Conservation (phyloP, 345 rosid genomes). For the Balakata baccata region DNA sequence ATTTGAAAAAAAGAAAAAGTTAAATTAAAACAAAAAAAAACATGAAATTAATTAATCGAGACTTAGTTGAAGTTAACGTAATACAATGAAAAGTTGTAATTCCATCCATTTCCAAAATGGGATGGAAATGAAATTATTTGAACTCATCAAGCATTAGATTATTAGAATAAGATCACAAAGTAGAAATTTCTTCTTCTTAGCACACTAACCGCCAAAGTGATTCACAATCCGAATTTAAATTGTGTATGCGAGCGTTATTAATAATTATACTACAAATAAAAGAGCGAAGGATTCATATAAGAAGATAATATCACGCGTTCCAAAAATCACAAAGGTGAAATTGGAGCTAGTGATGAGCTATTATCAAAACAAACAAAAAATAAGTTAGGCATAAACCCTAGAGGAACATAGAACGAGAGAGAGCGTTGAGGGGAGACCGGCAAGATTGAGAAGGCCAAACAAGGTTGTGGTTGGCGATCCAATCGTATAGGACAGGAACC, state of each 20-base stretch:
- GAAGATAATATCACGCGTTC: not conserved
- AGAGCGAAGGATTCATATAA: not conserved
- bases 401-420: not conserved
- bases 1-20: not conserved
- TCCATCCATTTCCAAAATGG: not conserved
- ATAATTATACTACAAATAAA: too few species aligned
- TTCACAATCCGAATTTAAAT: not conserved
- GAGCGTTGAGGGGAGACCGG: slow-evolving; percentile 28
- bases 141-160: not conserved
- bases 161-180: not conserved
- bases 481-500: slow-evolving; percentile 48
- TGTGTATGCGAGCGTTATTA: not conserved
- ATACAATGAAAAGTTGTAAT: not conserved
- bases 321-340: not conserved
- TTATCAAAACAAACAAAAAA: not conserved
- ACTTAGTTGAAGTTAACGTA: not conserved
- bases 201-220: too few species aligned
- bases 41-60: not conserved
- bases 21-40: not conserved
- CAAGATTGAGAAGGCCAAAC: slow-evolving; percentile 57
- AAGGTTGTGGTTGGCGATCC: slow-evolving; percentile 45
- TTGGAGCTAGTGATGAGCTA: not conserved
- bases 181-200: not conserved
- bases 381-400: slow-evolving; percentile 17
- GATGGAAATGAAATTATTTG: not conserved